These are phyloP conservation scores for Rosa hybrid DNA, from an alignment of 331 rosid species.

Conservation along the genomic window DNA sequence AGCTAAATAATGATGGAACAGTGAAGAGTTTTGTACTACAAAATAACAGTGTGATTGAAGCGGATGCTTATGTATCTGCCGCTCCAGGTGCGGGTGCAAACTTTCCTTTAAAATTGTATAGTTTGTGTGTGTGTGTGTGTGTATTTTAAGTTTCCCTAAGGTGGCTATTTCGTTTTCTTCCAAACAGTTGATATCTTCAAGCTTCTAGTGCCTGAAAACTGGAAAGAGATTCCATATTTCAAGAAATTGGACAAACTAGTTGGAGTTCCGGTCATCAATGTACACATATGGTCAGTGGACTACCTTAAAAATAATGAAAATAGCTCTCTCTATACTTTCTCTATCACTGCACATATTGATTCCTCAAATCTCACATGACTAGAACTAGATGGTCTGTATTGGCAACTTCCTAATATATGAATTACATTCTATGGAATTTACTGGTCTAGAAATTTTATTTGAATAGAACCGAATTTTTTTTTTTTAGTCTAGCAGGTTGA, in stretches of 20 bases:
- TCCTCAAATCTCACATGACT: slow-evolving; percentile 1
- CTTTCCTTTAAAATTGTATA: slow-evolving; percentile 6
- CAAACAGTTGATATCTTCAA: slow-evolving; percentile 84
- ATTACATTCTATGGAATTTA: background rate
- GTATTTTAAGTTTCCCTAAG: slow-evolving; percentile 27
- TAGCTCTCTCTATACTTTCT: slow-evolving; percentile 12
- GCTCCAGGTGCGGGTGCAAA: slow-evolving; percentile 67
- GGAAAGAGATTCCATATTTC: slow-evolving; percentile 92
- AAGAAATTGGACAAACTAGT: slow-evolving; percentile 86
- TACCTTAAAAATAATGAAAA: slow-evolving; percentile 12
- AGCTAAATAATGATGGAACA: slow-evolving; percentile 77
- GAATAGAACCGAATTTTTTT: background rate
- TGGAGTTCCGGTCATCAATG: slow-evolving; percentile 95
- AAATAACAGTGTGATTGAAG: slow-evolving; percentile 73
- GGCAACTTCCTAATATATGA: slow-evolving; percentile 2
- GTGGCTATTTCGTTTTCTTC: slow-evolving; percentile 17
- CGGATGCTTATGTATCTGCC: slow-evolving; percentile 86
- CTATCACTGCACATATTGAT: slow-evolving; percentile 10
- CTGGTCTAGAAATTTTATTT: background rate
- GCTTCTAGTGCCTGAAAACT: slow-evolving; percentile 80
- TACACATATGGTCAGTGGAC: slow-evolving; percentile 87
- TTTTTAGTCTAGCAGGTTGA: background rate
- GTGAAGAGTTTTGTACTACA: slow-evolving; percentile 69
- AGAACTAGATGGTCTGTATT: background rate
- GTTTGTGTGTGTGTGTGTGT: background rate